A percentile compares a stretch with the other conserved stretches of the same genome.
phyloP scores from a whole-genome alignment of 75 land plant genomes.

The Cupressus sempervirens region DNA sequence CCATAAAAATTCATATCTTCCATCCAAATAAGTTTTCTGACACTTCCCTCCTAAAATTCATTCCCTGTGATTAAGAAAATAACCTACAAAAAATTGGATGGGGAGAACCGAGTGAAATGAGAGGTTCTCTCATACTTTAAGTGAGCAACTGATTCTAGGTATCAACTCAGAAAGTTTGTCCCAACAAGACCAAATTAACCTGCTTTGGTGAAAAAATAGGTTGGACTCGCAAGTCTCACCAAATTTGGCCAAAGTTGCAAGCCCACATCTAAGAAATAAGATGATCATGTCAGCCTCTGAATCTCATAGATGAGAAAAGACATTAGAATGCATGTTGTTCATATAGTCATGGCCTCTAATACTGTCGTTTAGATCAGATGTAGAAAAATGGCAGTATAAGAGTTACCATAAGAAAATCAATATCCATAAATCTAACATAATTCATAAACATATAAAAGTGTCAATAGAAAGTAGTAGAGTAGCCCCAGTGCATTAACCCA shows the following conservation, averaged over 20 bases:
- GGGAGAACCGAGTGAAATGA: neutral
- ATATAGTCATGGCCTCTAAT: neutral
- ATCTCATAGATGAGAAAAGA: neutral
- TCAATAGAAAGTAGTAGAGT: neutral
- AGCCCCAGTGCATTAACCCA: too few species aligned
- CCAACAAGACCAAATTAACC: neutral
- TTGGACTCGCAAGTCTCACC: neutral
- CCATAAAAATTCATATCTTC: neutral
- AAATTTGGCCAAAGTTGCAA: neutral
- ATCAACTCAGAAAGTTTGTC: neutral
- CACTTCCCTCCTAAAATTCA: neutral
- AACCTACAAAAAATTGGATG: neutral
- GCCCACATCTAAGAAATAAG: neutral
- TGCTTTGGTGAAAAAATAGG: neutral
- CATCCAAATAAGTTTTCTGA: neutral
- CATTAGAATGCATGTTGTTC: neutral
- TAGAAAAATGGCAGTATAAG: neutral
- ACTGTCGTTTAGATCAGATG: neutral
- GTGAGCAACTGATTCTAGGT: neutral
- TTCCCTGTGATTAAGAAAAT: neutral
- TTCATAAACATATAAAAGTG: neutral
- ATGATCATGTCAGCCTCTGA: neutral
- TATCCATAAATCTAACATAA: neutral
- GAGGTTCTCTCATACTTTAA: neutral
- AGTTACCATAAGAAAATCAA: neutral